Percentiles rank a stretch among this genome's conserved stretches.
Evolutionary conservation across 805 yeast species (phyloP).

Genomic region (Kluyveromyces siamensis): DNA sequence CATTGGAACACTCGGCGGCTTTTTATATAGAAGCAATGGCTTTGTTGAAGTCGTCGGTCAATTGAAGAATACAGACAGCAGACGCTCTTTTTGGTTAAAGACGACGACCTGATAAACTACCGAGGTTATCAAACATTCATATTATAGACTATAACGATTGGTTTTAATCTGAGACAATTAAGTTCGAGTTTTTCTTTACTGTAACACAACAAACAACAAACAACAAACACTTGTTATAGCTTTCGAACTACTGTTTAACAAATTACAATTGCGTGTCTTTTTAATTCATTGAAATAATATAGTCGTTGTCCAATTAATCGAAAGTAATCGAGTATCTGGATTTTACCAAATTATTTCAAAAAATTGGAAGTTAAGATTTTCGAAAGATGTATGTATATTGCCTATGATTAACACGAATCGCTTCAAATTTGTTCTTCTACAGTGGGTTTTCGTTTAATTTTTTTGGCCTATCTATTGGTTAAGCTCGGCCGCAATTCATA

Average conservation of each 20-base stretch:
- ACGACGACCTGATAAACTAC: not conserved
- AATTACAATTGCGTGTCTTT: not conserved
- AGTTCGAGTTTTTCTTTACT: not conserved
- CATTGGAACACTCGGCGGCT: conserved; percentile 2
- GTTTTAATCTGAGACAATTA: not conserved
- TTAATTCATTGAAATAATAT: not conserved
- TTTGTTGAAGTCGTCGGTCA: no score
- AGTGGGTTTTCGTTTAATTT: no score
- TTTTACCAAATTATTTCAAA: not conserved
- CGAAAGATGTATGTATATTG: not conserved
- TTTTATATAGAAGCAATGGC: conserved; percentile 1
- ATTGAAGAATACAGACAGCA: no score
- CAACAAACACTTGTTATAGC: not conserved
- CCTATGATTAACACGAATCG: not conserved
- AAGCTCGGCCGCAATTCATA: no score
- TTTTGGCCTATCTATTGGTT: no score
- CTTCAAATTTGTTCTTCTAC: not conserved
- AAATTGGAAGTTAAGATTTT: not conserved
- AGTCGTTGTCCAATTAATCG: not conserved
- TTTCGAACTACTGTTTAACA: not conserved
- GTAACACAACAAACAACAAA: not conserved
- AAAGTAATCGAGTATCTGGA: not conserved
- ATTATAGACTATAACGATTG: not conserved
- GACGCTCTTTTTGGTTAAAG: not conserved
- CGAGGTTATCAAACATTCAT: not conserved